phyloP scores from a whole-genome alignment of 768 basidiomycete genomes.

The Suillus alpinus region DNA sequence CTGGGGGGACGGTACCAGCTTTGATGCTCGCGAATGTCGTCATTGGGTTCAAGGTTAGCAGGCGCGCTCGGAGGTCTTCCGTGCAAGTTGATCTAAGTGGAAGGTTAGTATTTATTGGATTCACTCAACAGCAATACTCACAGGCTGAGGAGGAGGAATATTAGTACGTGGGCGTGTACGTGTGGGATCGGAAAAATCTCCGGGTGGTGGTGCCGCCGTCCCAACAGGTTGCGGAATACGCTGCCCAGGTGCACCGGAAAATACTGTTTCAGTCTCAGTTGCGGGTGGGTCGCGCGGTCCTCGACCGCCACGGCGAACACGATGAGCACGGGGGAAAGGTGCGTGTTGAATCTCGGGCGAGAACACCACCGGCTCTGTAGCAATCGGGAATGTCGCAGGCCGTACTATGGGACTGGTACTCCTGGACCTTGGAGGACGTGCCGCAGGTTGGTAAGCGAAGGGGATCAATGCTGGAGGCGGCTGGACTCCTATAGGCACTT shows the following conservation, averaged over 20 bases:
- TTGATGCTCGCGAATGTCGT: conserved; percentile 12
- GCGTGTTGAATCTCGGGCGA: conserved; percentile 18
- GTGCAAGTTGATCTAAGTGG: not conserved
- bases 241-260: not conserved
- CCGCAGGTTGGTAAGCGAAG: conserved; percentile 52
- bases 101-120: not conserved
- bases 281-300: not conserved
- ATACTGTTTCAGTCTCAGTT: not conserved
- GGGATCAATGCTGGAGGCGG: conserved; percentile 53
- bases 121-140: conserved; percentile 6
- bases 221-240: not conserved
- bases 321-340: not conserved
- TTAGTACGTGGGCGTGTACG: conserved; percentile 12
- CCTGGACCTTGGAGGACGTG: conserved; percentile 35
- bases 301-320: not conserved
- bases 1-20: conserved; percentile 25
- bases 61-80: conserved; percentile 25
- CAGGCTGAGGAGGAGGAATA: conserved; percentile 22
- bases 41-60: conserved; percentile 13
- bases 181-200: not conserved
- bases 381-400: conserved; percentile 27
- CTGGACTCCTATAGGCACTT: conserved; percentile 39
- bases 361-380: conserved; percentile 16
- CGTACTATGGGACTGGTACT: conserved; percentile 38
- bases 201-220: conserved; percentile 13